Evolutionary conservation across 192 early-diverging fungal species (phyloP).

Genomic region (Podila epigama): DNA sequence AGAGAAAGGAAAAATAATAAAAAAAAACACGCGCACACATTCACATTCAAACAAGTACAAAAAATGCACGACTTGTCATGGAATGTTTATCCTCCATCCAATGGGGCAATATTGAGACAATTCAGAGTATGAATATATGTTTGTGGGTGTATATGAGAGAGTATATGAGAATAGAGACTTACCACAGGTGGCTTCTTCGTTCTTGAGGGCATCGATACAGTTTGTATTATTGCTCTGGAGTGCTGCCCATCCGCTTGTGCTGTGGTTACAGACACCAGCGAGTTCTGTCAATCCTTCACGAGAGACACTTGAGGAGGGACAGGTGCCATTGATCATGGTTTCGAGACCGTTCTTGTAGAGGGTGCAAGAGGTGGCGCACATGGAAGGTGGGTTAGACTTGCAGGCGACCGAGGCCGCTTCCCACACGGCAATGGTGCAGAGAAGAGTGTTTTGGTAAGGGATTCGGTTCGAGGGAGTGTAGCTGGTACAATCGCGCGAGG

Average conservation of each 20-base stretch:
- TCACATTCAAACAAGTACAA: not conserved
- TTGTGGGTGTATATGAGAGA: not conserved
- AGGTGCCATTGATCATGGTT: not conserved
- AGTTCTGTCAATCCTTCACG: not conserved
- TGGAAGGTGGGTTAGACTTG: not conserved
- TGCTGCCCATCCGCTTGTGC: not conserved
- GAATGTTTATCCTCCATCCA: not conserved
- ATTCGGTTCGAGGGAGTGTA: conserved; percentile 19
- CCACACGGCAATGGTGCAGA: conserved; percentile 21
- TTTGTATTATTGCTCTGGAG: not conserved
- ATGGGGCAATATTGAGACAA: not conserved
- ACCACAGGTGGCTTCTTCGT: conserved; percentile 32
- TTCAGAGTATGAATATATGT: not conserved
- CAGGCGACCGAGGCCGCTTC: not conserved
- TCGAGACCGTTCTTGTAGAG: conserved; percentile 13
- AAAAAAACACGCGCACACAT: not conserved
- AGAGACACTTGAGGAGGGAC: conserved; percentile 5
- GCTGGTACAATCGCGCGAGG: conserved; percentile 1
- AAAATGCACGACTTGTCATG: not conserved
- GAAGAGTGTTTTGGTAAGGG: conserved; percentile 29
- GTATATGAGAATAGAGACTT: conserved; percentile 1
- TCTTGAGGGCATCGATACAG: conserved; percentile 20
- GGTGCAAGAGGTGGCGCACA: conserved; percentile 29
- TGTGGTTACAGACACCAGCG: conserved; percentile 6
- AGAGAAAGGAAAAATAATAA: not conserved